Base-by-base conservation (phyloP, 495 filamentous ascomycete genomes). In the Xylaria nigripes region DNA sequence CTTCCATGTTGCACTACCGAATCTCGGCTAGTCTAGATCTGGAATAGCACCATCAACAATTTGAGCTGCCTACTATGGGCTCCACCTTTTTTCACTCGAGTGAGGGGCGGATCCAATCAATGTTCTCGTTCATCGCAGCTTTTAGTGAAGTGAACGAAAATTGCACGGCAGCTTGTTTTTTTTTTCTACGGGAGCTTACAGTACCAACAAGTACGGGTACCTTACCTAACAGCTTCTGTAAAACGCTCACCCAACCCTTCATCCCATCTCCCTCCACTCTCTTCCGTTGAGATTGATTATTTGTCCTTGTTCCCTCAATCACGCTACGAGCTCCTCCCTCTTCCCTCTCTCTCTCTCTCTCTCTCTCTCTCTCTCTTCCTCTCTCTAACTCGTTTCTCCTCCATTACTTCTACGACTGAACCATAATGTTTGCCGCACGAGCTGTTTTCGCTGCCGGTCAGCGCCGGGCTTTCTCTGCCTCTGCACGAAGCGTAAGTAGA, bases 381-480 rank as follows among this genome's bases (percentile, higher is more conserved):
- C 32, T 15, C 18, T 27, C 6, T 29, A 45, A 3, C 43, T 16
- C 21, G 8, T 24, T 13, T 30, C 42, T 49, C 40, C 43, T 50
- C 45, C 30, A 42, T 48, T 15, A 22, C 5, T 55, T 19, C 13
- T 8, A 25, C 18, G 24, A 32, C 19, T 23, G n/a, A 40, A 18
- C 22, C 40, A 57, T 51, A 34, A 67, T 67, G 64, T 49, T 64
- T 55, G 51, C 55, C 54, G 61, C 59, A 59, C 59, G 64, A 60
- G 57, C 61, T 45, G 45, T 64, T 54, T 62, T 67, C 42, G 61
- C 59, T 50, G 61, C 51, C 57, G 72, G 86, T 76, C 90, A 95
- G 82, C 81, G 86, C 75, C 84, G 93, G 68, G 83, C 90, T 71
- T 97, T 98, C 82, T 95, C 93, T 65, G 89, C 81, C 65, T 93